Evolutionary conservation across 169 alveolate species (phyloP), one percentile per base, ranked within the genome.

Genomic region (Plasmodium reichenowi): DNA sequence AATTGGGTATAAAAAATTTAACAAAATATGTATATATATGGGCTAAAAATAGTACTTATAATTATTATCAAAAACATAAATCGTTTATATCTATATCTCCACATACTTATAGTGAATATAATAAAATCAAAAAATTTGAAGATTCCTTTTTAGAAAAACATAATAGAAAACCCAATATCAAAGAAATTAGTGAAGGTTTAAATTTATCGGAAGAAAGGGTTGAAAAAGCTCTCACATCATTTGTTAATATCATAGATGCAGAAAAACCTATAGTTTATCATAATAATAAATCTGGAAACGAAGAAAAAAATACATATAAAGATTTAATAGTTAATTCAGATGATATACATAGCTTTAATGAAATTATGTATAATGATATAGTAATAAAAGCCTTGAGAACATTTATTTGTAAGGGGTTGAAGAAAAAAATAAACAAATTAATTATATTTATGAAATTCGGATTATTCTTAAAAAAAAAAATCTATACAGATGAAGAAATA

Each of bases 361-460:
- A 83, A 70, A 58, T 83, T 43, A 63, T 83, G 17, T 83, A 83
- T 29, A 83, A 83, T 54, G 91, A 83, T 22, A 38, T 83, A 13
- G 91, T 83, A 38, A 83, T 70, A 26, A 83, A 83, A 62, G 91
- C 74, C 2, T 70, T 83, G 71, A 22, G 91, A 38, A 83, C 68
- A 45, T 83, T 83, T 70, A 83, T 83, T 9, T 83, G 86, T 22
- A 83, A 83, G 29, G 68, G 86, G 13, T 15, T 83, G 45, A 83
- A 70, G 43, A 83, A 71, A 70, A 83, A 83, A 83, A 83, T 64
- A 5, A 83, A 71, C 24, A 83, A 83, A 62, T 62, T 83, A 70
- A 70, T 83, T 29, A 83, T 83, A n/a, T 83, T 83, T 63, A 83
- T 83, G 91, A 83, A 83, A 73, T 83, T 83, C 43, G 91, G 91